Evolutionary conservation across 208 protist genomes (phyloP), one percentile per base, ranked within the genome.

Genomic region (Crithidia acanthocephali): DNA sequence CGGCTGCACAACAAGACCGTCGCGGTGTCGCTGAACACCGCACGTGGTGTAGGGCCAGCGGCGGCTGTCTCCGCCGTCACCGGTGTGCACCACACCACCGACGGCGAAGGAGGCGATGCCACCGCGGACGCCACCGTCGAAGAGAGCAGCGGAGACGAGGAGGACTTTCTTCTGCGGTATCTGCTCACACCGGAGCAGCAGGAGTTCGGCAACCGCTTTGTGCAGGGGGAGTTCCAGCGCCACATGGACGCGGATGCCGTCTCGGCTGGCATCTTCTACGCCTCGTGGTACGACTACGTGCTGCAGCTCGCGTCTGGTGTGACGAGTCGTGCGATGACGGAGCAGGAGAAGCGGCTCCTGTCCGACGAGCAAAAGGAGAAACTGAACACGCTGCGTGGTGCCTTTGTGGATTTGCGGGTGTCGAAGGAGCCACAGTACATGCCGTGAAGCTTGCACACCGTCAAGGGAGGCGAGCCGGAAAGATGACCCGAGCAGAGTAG

Each of bases 241-340:
- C 90, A 97, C 76, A 68, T 81, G 32, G 87, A 94, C 51, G 88
- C 88, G 2, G 83, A 86, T 48, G 86, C 81, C 23, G 73, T 85
- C 35, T 76, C 87, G 2, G 79, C 90, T 9, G 51, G 68, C 22
- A 85, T 84, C 47, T 97, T 97, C 56, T 97, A 97, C 68, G 66
- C 81, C 28, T 90, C 82, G 53, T 97, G 92, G 92, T 94, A 94
- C 66, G 76, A 84, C 18, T 97, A 97, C 72, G 85, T 93, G 45
- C 67, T 89, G 64, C 87, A 95, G 66, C 80, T 97, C 50, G 77
- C 80, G 37, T 85, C 77, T 1, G 92, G 90, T 16, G 77, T 90
- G 35, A 95, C 90, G 16, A 74, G 79, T 18, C 82, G 87, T 7
- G 86, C 92, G 23, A 70, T 97, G 72, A 94, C 83, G 25, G 80